These are phyloP conservation scores for Jackrogersella multiformis DNA, from an alignment of 495 filamentous ascomycete genomes.

Conservation along the genomic window DNA sequence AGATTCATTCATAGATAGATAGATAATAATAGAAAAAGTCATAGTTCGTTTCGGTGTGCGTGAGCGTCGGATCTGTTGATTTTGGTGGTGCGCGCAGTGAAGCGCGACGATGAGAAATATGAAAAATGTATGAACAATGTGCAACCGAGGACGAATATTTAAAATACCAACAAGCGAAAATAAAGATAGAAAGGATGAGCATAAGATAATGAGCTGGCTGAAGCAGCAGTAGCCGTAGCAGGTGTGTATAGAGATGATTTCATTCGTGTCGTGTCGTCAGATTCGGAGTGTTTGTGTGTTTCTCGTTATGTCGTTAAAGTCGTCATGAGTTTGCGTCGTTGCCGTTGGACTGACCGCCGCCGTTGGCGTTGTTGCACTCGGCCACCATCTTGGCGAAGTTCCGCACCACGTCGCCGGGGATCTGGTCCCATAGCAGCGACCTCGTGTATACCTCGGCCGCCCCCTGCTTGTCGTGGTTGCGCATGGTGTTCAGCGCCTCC, in stretches of 20 bases:
- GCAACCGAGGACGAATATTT: constrained; percentile 29
- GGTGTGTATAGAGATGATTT: too few species aligned
- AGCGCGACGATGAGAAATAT: constrained; percentile 14
- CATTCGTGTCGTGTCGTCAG: constrained; percentile 19
- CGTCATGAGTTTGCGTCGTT: constrained; percentile 53
- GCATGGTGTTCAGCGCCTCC: constrained; percentile 83
- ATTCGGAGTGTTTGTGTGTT: constrained; percentile 5
- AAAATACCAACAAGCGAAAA: constrained; percentile 40
- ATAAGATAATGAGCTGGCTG: background rate
- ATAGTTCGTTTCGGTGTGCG: constrained; percentile 43
- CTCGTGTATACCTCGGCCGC: constrained; percentile 91
- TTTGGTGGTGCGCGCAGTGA: constrained; percentile 32
- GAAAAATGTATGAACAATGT: constrained; percentile 40
- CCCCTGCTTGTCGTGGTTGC: constrained; percentile 68
- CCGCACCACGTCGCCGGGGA: constrained; percentile 88
- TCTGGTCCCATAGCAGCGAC: constrained; percentile 92
- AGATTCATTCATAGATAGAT: too few species aligned
- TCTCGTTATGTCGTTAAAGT: constrained; percentile 41
- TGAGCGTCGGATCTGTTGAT: constrained; percentile 40
- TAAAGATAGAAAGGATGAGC: constrained; percentile 23
- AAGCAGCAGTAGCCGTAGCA: too few species aligned
- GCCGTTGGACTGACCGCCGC: constrained; percentile 40
- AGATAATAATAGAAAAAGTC: constrained; percentile 21
- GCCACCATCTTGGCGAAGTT: constrained; percentile 91
- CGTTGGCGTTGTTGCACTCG: constrained; percentile 56